Evolutionary conservation across 352 stramenopile genomes (phyloP).

Genomic region (Phytophthora boehmeriae): DNA sequence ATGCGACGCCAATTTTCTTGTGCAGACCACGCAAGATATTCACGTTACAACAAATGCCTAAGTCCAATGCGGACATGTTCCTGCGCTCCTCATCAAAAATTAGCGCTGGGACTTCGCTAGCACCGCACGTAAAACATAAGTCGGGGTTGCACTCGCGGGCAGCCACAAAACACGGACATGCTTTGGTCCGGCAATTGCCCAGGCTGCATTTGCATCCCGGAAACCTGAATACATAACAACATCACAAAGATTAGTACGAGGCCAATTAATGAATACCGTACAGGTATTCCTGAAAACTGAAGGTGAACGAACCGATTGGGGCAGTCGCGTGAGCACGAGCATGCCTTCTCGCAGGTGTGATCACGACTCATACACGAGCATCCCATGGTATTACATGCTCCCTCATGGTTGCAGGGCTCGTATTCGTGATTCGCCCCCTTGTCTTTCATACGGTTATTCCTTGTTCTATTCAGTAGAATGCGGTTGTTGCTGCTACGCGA

Average conservation of each 20-base stretch:
- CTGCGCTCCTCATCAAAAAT: conserved; percentile 45
- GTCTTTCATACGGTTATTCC: conserved; percentile 70
- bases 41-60: conserved; percentile 75
- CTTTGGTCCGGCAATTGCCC: conserved; percentile 68
- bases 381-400: conserved; percentile 48
- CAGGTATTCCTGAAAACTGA: background rate
- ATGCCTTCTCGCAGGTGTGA: conserved; percentile 84
- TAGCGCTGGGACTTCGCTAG: conserved; percentile 57
- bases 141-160: conserved; percentile 66
- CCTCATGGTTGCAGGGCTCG: conserved; percentile 82
- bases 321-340: conserved; percentile 80
- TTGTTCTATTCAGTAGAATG: conserved; percentile 64
- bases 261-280: too few relatives aligned
- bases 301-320: conserved; percentile 56
- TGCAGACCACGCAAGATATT: conserved; percentile 62
- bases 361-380: conserved; percentile 83
- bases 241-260: conserved; percentile 9
- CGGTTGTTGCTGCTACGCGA: conserved; percentile 62
- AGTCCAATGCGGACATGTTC: conserved; percentile 44
- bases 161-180: conserved; percentile 65
- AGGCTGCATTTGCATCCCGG: conserved; percentile 56
- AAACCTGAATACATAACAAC: conserved; percentile 35
- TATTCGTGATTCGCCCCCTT: conserved; percentile 73
- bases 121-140: conserved; percentile 60
- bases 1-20: conserved; percentile 67